These are phyloP conservation scores for Didymellaceae sp. DNA, from an alignment of 2,329 filamentous ascomycete genomes.

Conservation along the genomic window DNA sequence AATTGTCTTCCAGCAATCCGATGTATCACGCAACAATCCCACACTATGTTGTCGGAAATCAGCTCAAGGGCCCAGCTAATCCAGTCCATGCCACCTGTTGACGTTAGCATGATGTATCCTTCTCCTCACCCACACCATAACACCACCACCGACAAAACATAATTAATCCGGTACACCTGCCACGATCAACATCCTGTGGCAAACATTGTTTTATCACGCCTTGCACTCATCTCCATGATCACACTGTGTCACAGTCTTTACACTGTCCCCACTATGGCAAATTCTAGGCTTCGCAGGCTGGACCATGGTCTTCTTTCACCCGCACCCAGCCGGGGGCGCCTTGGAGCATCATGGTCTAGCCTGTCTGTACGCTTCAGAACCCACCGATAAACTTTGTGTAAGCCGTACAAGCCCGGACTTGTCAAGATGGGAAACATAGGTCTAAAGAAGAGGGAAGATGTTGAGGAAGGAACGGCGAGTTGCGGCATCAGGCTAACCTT, in stretches of 20 bases:
- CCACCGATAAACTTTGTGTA: not conserved
- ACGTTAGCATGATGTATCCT: not conserved
- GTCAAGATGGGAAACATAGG: not conserved
- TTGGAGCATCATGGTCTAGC: not conserved
- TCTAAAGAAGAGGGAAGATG: not conserved
- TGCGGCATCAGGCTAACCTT: conserved; percentile 1
- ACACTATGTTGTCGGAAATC: too few relatives aligned
- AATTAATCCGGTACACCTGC: too few relatives aligned
- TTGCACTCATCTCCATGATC: not conserved
- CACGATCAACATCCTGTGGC: too few relatives aligned
- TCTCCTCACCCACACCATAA: not conserved
- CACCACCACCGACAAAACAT: not conserved
- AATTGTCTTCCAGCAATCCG: too few relatives aligned
- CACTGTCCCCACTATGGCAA: not conserved
- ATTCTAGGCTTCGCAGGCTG: not conserved
- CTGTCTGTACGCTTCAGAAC: not conserved
- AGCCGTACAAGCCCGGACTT: not conserved
- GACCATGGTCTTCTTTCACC: not conserved
- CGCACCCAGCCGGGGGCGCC: not conserved
- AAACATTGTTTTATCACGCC: too few relatives aligned
- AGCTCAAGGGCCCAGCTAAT: too few relatives aligned
- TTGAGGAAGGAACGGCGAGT: conserved; percentile 9
- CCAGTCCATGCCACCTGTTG: not conserved
- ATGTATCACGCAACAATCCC: too few relatives aligned
- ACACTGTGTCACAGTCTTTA: not conserved